Conservation (phyloP, 768 basidiomycete genomes). For the Mycena albidolilacea region DNA sequence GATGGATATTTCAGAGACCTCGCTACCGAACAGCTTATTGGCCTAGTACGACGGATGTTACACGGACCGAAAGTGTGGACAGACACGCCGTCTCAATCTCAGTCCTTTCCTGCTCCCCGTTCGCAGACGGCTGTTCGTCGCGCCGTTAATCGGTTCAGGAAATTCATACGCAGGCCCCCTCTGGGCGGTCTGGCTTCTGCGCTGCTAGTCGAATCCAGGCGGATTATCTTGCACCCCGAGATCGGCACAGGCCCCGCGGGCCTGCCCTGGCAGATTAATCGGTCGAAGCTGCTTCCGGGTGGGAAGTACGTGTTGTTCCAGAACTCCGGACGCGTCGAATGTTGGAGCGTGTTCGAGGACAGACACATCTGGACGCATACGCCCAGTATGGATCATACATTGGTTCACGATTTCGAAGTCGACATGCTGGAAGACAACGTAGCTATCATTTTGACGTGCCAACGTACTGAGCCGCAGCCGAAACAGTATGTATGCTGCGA, state of each 20-base stretch:
- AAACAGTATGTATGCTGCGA: neutral
- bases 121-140: neutral
- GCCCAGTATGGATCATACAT: neutral
- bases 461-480: neutral
- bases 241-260: neutral
- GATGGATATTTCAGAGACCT: neutral
- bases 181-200: too few relatives aligned
- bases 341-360: too few relatives aligned
- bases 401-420: constrained; percentile 18
- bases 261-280: too few relatives aligned
- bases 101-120: neutral
- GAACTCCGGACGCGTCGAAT: too few relatives aligned
- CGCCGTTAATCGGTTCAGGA: neutral
- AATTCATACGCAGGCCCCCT: neutral
- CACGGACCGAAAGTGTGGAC: too few relatives aligned
- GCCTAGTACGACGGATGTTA: too few relatives aligned
- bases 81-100: neutral
- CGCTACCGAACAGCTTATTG: neutral
- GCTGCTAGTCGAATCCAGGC: neutral
- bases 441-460: constrained; percentile 2
- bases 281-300: too few relatives aligned
- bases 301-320: too few relatives aligned
- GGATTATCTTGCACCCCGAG: neutral
- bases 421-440: neutral
- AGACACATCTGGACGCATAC: constrained; percentile 20